Percentiles rank a stretch among this genome's conserved stretches.
phyloP scores from a whole-genome alignment of 495 filamentous ascomycete genomes.

The Penicillium coprophilum region DNA sequence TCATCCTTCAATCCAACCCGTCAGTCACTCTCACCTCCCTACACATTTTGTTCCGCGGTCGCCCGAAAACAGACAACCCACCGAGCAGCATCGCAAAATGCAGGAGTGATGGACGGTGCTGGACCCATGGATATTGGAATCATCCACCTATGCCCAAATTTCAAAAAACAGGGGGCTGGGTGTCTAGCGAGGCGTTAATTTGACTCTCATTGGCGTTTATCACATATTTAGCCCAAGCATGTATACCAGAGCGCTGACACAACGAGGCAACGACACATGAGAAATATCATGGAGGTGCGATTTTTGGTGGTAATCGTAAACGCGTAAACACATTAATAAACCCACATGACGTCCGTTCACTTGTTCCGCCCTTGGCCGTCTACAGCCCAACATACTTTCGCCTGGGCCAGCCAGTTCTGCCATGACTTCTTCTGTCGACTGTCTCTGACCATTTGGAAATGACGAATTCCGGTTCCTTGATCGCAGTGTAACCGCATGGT shows the following conservation, averaged over 20 bases:
- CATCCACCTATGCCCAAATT: slow-evolving; percentile 5
- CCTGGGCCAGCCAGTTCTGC: slow-evolving; percentile 31
- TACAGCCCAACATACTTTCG: slow-evolving; percentile 28
- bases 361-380: background rate
- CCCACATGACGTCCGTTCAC: background rate
- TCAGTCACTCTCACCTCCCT: background rate
- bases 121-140: slow-evolving; percentile 1
- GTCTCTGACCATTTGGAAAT: background rate
- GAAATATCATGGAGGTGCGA: slow-evolving; percentile 9
- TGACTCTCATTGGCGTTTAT: slow-evolving; percentile 23
- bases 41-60: background rate
- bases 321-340: background rate
- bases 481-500: slow-evolving; percentile 1
- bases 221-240: slow-evolving; percentile 14
- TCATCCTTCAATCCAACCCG: background rate
- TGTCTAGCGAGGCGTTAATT: slow-evolving; percentile 33
- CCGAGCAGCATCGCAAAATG: background rate
- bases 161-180: slow-evolving; percentile 11
- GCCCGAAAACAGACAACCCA: background rate
- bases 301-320: slow-evolving; percentile 11
- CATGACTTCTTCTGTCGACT: slow-evolving; percentile 18
- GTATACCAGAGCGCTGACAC: slow-evolving; percentile 16
- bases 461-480: background rate
- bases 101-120: background rate
- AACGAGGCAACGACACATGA: slow-evolving; percentile 21